Evolutionary conservation across 108 stramenopile genomes (phyloP), one percentile per base, ranked within the genome.

Genomic region (Fragilaria crotonensis): DNA sequence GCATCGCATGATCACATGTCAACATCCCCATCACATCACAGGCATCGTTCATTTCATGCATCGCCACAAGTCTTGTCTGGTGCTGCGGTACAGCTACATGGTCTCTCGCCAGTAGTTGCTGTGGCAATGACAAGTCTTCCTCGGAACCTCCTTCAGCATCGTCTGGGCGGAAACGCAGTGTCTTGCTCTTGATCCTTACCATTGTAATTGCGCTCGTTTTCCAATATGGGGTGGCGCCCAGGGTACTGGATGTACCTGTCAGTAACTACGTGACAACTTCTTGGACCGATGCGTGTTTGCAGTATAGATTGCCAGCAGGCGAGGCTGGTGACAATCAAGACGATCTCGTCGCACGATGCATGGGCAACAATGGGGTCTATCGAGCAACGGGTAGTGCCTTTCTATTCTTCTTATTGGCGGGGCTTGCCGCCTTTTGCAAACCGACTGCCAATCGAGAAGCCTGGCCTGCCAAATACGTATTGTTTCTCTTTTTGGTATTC

Each of bases 51-150:
- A 19, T 64, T 44, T 59, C 63, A 19, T 61, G 63, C 47, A 9
- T 67, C 26, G 58, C 56, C 31, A 51, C 80, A 17, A 73, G 80
- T 11, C 27, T 70, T n/a, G 54, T 67, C 1, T 89, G 80, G 68
- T 93, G 91, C 65, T 85, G 81, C 68, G 80, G 91, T 60, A 71
- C 80, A 29, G 91, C 91, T 28, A 57, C 78, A 18, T 60, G 73
- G 9, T 85, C 84, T 1, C 64, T 93, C 18, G 66, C 80, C 27
- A 50, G 64, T 18, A 63, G 83, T 0, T 93, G 91, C 64, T 86
- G 81, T 44, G 91, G 91, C 14, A 93, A 89, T 52, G 91, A 93
- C 71, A 93, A 93, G 54, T 74, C 85, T 25, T 89, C 87, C 18
- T 63, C 74, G 7, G 51, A 72, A 17, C 75, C 86, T 2, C 87